A percentile compares a stretch with the other conserved stretches of the same genome.
Conservation (phyloP, 371 early-diverging fungal genomes). For the Circinella minor region DNA sequence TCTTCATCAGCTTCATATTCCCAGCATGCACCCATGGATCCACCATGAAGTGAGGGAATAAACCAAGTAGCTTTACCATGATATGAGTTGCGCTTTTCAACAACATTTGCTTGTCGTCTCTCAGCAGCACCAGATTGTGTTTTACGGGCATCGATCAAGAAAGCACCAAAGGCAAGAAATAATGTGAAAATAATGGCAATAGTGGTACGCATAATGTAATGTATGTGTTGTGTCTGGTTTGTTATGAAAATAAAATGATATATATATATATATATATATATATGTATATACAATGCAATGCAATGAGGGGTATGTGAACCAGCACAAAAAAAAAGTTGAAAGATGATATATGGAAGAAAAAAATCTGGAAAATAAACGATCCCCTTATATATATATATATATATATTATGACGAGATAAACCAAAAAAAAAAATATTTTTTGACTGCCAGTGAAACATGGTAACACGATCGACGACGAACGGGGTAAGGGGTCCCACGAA, state of each 20-base stretch:
- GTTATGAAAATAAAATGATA: too few relatives aligned
- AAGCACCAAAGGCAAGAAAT: conserved; percentile 7
- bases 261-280: background rate
- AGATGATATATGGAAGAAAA: background rate
- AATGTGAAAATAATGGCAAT: conserved; percentile 2
- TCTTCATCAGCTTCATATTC: conserved; percentile 27
- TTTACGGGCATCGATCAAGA: conserved; percentile 5
- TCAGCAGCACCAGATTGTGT: conserved; percentile 4
- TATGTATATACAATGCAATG: background rate
- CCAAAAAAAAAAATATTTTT: too few relatives aligned
- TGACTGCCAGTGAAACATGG: too few relatives aligned
- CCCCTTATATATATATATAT: background rate
- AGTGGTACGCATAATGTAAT: conserved; percentile 14
- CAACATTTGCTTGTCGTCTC: conserved; percentile 1
- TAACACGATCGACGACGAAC: too few relatives aligned
- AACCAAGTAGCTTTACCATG: conserved; percentile 35
- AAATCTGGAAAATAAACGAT: background rate
- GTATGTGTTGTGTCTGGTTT: conserved; percentile 8
- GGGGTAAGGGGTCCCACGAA: too few relatives aligned
- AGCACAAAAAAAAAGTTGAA: conserved; percentile 7
- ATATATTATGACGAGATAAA: background rate
- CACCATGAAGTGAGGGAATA: conserved; percentile 33
- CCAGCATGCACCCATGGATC: conserved; percentile 33
- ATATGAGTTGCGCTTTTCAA: background rate
- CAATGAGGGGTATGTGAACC: conserved; percentile 7